phyloP scores from a whole-genome alignment of 2,329 filamentous ascomycete genomes.

The Purpureocillium takamizusanense region DNA sequence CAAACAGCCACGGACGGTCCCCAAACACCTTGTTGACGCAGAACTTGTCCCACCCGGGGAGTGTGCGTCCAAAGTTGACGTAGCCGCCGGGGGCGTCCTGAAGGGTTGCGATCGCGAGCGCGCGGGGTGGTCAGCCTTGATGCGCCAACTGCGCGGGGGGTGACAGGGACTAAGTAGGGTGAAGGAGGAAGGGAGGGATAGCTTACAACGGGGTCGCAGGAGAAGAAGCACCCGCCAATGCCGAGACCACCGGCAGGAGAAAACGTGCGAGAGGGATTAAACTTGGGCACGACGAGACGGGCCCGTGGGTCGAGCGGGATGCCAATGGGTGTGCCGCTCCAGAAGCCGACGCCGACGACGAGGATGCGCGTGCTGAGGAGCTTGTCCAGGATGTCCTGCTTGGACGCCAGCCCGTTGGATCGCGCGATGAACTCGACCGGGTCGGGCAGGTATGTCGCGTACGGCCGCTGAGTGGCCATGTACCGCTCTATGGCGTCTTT shows the following conservation, averaged over 20 bases:
- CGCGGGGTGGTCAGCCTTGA: too few relatives aligned
- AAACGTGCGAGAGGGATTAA: conserved; percentile 11
- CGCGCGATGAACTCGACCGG: conserved; percentile 41
- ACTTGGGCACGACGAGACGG: conserved; percentile 14
- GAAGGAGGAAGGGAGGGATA: neutral
- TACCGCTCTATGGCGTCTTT: conserved; percentile 31
- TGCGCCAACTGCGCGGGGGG: too few relatives aligned
- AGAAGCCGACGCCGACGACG: conserved; percentile 7
- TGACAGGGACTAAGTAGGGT: neutral
- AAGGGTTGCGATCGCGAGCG: too few relatives aligned
- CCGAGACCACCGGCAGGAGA: conserved; percentile 1
- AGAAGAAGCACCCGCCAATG: conserved; percentile 2
- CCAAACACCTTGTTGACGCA: conserved; percentile 1
- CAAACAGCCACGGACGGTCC: conserved; percentile 22
- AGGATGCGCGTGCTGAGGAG: conserved; percentile 23
- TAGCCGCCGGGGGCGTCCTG: conserved; percentile 20
- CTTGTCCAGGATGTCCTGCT: conserved; percentile 20
- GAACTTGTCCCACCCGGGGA: conserved; percentile 22
- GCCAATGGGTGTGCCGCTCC: conserved; percentile 23
- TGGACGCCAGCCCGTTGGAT: conserved; percentile 24
- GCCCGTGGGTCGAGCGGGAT: conserved; percentile 9
- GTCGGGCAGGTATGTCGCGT: conserved; percentile 51
- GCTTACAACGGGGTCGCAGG: conserved; percentile 2
- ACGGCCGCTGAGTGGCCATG: conserved; percentile 47
- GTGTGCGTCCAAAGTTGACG: conserved; percentile 18